phyloP scores from a whole-genome alignment of 441 rosid genomes.

The Mallotus japonicus region DNA sequence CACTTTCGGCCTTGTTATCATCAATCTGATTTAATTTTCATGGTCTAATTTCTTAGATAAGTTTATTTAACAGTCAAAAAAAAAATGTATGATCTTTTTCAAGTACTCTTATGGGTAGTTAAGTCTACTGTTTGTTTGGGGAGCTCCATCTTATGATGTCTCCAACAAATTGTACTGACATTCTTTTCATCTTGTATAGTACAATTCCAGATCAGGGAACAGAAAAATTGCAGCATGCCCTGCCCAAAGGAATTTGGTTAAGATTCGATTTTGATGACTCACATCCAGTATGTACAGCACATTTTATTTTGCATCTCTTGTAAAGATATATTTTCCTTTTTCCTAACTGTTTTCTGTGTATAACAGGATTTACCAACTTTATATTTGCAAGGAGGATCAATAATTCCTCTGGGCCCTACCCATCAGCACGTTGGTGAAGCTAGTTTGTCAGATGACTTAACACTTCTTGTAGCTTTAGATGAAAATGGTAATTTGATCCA shows the following conservation, averaged over 20 bases:
- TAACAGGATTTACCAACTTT: slow-evolving; percentile 82
- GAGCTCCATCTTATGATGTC: slow-evolving; percentile 2
- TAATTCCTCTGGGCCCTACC: slow-evolving; percentile 66
- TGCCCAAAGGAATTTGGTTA: slow-evolving; percentile 83
- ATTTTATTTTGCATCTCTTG: slow-evolving; percentile 7
- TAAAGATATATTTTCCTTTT: neutral
- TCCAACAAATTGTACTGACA: slow-evolving; percentile 12
- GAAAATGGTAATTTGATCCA: slow-evolving; percentile 60
- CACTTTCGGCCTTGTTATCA: neutral
- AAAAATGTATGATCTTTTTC: neutral
- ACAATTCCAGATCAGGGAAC: slow-evolving; percentile 48
- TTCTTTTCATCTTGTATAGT: slow-evolving; percentile 37
- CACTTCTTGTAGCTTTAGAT: slow-evolving; percentile 77
- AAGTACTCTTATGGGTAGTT: neutral
- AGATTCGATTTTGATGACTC: slow-evolving; percentile 83
- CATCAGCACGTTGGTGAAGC: slow-evolving; percentile 73
- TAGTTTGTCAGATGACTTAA: slow-evolving; percentile 66
- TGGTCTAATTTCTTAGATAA: neutral
- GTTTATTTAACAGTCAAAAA: neutral
- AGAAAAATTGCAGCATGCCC: slow-evolving; percentile 40
- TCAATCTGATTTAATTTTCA: neutral
- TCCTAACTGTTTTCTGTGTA: slow-evolving; percentile 16
- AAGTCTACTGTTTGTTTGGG: slow-evolving; percentile 13
- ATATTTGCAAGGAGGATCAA: slow-evolving; percentile 91
- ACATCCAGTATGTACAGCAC: slow-evolving; percentile 62